phyloP scores from a whole-genome alignment of 163 green algal species.

The Scenedesmus sp. region DNA sequence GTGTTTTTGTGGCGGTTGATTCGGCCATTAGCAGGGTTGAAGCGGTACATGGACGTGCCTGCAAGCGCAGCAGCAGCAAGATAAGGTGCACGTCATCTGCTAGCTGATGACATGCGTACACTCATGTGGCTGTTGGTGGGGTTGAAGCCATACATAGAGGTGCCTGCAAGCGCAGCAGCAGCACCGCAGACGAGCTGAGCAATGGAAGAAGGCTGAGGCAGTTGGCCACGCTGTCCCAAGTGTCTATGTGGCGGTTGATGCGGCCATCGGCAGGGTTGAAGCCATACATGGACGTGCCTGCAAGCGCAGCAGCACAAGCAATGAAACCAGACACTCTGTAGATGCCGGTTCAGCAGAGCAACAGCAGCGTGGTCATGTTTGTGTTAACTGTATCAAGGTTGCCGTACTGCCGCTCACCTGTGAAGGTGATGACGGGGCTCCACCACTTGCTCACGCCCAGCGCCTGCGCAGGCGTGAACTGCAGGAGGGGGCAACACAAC shows the following conservation, averaged over 20 bases:
- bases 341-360: too few relatives aligned
- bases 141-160: constrained; percentile 57
- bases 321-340: too few relatives aligned
- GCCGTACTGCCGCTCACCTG: constrained; percentile 52
- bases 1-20: constrained; percentile 73
- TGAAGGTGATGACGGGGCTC: constrained; percentile 71
- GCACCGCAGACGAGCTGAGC: not conserved
- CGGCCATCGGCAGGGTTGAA: constrained; percentile 66
- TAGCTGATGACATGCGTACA: constrained; percentile 68
- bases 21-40: constrained; percentile 63
- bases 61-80: not conserved
- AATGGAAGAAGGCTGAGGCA: too few relatives aligned
- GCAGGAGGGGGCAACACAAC: not conserved
- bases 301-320: not conserved
- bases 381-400: not conserved
- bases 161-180: not conserved
- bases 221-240: constrained; percentile 69
- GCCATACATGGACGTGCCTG: constrained; percentile 68
- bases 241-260: constrained; percentile 71
- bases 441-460: constrained; percentile 58
- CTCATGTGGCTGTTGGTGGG: constrained; percentile 63
- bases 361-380: not conserved
- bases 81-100: constrained; percentile 61
- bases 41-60: constrained; percentile 70
- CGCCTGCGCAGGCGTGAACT: constrained; percentile 57